Conservation (phyloP, 805 yeast species). For the Ogataea philodendri region DNA sequence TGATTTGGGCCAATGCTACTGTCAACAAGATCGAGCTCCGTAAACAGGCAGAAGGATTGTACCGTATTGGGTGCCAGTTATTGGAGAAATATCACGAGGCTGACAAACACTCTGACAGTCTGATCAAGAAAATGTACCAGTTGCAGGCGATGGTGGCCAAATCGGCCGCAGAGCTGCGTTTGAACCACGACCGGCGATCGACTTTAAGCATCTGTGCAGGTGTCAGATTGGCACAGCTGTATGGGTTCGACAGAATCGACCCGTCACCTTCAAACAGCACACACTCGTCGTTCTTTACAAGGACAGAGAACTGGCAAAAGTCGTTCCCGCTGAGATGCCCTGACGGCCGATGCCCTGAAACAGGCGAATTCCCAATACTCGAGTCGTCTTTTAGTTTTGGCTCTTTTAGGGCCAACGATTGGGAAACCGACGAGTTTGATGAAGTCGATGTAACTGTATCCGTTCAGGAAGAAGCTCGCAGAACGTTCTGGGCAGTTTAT, state of each 20-base stretch:
- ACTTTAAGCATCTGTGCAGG: constrained; percentile 29
- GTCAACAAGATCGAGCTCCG: constrained; percentile 21
- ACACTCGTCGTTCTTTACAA: too few relatives aligned
- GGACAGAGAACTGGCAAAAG: constrained; percentile 3
- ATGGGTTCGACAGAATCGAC: constrained; percentile 33
- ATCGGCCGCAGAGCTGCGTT: constrained; percentile 27
- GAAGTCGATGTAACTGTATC: constrained; percentile 26
- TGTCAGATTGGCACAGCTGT: constrained; percentile 30
- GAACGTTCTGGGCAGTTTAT: constrained; percentile 35
- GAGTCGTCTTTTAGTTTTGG: neutral
- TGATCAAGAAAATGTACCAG: constrained; percentile 25
- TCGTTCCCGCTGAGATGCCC: constrained; percentile 3
- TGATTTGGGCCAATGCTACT: constrained; percentile 26
- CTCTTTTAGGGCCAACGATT: neutral
- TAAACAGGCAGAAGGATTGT: constrained; percentile 19
- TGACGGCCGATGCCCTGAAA: neutral
- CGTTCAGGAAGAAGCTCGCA: constrained; percentile 30
- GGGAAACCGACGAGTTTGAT: constrained; percentile 17
- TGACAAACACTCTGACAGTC: constrained; percentile 12
- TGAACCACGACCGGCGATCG: constrained; percentile 29
- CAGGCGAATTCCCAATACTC: too few relatives aligned
- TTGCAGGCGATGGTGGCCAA: constrained; percentile 28
- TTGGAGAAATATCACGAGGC: constrained; percentile 24
- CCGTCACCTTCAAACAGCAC: too few relatives aligned
- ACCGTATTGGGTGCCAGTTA: constrained; percentile 18